A percentile compares a stretch with the other conserved stretches of the same genome.
Conservation (phyloP, 176 grass and related monocot species). For the Triticum aestivum region DNA sequence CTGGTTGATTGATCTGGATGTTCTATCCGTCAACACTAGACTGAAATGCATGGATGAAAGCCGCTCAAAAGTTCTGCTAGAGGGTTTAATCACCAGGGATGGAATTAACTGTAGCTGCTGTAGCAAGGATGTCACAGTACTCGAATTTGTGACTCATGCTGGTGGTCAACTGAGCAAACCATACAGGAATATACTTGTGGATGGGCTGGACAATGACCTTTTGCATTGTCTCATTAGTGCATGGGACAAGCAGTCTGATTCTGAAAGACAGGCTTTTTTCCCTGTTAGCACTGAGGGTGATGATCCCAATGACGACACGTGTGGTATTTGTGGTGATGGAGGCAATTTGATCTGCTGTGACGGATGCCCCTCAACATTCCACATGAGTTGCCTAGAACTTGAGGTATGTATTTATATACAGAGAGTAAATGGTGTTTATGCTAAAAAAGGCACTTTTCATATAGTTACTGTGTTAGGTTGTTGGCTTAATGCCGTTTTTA, state of each 20-base stretch:
- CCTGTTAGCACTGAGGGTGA: conserved; percentile 51
- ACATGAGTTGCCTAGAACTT: conserved; percentile 84
- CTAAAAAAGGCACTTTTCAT: conserved; percentile 3
- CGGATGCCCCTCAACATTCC: conserved; percentile 91
- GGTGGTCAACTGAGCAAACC: conserved; percentile 47
- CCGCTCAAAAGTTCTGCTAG: conserved; percentile 55
- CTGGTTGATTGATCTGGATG: conserved; percentile 91
- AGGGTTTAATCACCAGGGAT: conserved; percentile 66
- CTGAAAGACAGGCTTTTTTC: conserved; percentile 73
- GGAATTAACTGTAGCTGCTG: conserved; percentile 90
- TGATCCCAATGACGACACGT: conserved; percentile 94
- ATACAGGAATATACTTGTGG: conserved; percentile 62
- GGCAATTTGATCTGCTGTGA: conserved; percentile 96
- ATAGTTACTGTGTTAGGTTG: background rate
- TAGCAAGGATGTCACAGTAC: conserved; percentile 54
- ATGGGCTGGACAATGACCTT: conserved; percentile 52
- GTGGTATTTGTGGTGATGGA: conserved; percentile 96
- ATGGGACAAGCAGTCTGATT: conserved; percentile 81
- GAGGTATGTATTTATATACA: conserved; percentile 49
- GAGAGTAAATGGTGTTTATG: conserved; percentile 14
- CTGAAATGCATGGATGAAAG: conserved; percentile 76
- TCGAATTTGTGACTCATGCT: conserved; percentile 74
- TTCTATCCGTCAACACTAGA: conserved; percentile 57
- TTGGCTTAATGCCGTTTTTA: conserved; percentile 21
- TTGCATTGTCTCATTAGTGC: conserved; percentile 66